A percentile compares a stretch with the other conserved stretches of the same genome.
Conservation (phyloP, 2,329 filamentous ascomycete genomes). For the Aspergillus texensis region DNA sequence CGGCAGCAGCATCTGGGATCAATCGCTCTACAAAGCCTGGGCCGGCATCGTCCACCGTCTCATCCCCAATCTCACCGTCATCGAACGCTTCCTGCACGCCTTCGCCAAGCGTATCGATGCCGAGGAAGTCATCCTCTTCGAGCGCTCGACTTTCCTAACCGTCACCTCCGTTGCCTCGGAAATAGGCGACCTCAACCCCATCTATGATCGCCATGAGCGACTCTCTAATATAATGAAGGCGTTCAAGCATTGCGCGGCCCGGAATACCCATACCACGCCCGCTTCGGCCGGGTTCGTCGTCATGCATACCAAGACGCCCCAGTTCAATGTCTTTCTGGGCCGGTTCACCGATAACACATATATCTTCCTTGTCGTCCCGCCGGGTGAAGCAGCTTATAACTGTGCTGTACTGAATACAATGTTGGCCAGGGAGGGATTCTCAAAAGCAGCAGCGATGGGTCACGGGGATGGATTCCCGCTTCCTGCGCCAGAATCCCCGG, state of each 20-base stretch:
- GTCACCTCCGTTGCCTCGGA: constrained; percentile 88
- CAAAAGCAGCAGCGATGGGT: constrained; percentile 57
- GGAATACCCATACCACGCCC: constrained; percentile 49
- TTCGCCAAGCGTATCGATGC: constrained; percentile 86
- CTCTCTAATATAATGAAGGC: constrained; percentile 98
- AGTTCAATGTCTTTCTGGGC: constrained; percentile 90
- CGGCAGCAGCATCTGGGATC: constrained; percentile 97
- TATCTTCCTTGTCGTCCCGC: constrained; percentile 86
- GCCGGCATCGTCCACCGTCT: constrained; percentile 96
- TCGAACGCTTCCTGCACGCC: constrained; percentile 81
- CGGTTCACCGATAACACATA: constrained; percentile 98
- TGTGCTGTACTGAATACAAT: constrained; percentile 87
- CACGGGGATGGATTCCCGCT: constrained; percentile 47
- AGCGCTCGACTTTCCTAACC: constrained; percentile 92
- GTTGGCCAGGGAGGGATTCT: constrained; percentile 80
- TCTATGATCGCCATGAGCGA: constrained; percentile 88
- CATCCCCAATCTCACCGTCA: constrained; percentile 87
- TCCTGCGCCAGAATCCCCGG: constrained; percentile 35
- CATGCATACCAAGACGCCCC: constrained; percentile 54
- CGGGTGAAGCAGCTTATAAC: constrained; percentile 89
- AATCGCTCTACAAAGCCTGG: constrained; percentile 97
- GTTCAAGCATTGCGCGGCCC: constrained; percentile 78
- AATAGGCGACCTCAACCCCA: constrained; percentile 78
- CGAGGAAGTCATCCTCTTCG: constrained; percentile 91
- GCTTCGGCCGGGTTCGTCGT: constrained; percentile 47